phyloP scores from a whole-genome alignment of 352 stramenopile genomes.

The Globisporangium iwayamae region DNA sequence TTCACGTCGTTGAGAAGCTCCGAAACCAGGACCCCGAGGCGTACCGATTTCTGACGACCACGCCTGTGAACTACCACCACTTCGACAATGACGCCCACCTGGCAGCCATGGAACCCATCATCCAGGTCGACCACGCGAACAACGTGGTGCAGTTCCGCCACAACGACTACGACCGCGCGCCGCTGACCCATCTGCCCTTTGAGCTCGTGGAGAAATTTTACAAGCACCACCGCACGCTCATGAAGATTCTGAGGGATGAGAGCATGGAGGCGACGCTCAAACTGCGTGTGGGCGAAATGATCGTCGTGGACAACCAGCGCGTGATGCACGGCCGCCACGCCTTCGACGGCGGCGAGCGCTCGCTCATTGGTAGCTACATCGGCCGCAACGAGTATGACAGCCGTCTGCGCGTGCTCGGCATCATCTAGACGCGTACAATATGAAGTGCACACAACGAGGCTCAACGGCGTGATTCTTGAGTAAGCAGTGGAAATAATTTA shows the following conservation, averaged over 20 bases:
- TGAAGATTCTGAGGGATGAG: slow-evolving; percentile 58
- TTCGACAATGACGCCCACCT: slow-evolving; percentile 75
- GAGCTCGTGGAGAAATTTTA: slow-evolving; percentile 76
- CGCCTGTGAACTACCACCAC: slow-evolving; percentile 70
- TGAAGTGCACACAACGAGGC: no score
- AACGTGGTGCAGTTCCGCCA: slow-evolving; percentile 85
- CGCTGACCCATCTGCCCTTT: slow-evolving; percentile 74
- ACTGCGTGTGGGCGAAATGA: slow-evolving; percentile 78
- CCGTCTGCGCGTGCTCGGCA: slow-evolving; percentile 71
- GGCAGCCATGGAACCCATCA: slow-evolving; percentile 77
- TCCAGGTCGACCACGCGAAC: slow-evolving; percentile 62
- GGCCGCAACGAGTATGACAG: slow-evolving; percentile 84
- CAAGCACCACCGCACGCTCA: slow-evolving; percentile 59
- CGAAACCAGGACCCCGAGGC: slow-evolving; percentile 48
- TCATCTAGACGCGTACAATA: slow-evolving; percentile 44
- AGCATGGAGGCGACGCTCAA: slow-evolving; percentile 59
- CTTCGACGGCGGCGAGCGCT: slow-evolving; percentile 72
- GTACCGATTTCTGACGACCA: slow-evolving; percentile 69
- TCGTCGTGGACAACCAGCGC: slow-evolving; percentile 86
- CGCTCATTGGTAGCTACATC: slow-evolving; percentile 88
- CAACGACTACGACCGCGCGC: slow-evolving; percentile 86
- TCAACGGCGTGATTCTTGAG: no score
- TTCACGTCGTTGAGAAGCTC: slow-evolving; percentile 71
- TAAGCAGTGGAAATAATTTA: no score
- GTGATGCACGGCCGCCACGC: slow-evolving; percentile 81